Conservation (phyloP, 2,329 filamentous ascomycete species). For the Ascochyta pisi region DNA sequence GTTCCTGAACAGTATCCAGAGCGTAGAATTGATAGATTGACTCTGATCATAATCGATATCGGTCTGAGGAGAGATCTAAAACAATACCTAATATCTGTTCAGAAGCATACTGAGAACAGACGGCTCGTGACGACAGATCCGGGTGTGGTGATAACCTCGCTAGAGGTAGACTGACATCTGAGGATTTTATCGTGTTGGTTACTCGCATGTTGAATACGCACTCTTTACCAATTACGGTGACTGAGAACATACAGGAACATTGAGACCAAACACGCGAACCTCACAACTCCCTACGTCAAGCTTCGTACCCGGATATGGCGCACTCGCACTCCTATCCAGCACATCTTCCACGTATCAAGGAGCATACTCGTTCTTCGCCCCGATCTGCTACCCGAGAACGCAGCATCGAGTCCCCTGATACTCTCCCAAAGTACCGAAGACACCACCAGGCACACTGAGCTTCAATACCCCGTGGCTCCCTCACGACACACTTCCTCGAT, state of each 20-base stretch:
- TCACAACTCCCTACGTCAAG: conserved; percentile 42
- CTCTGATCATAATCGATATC: conserved; percentile 61
- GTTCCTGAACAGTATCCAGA: conserved; percentile 58
- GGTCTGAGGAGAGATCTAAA: conserved; percentile 57
- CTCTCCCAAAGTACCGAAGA: conserved; percentile 12
- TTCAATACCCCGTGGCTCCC: conserved; percentile 51
- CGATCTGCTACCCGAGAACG: conserved; percentile 52
- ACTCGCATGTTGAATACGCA: conserved; percentile 47
- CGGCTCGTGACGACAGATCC: conserved; percentile 53
- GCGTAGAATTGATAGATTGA: conserved; percentile 41
- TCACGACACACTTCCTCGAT: conserved; percentile 53
- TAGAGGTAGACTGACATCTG: conserved; percentile 43
- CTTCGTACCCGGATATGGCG: conserved; percentile 51
- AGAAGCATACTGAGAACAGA: conserved; percentile 56
- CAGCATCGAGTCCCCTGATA: conserved; percentile 50
- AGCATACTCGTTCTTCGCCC: conserved; percentile 51
- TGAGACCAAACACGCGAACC: conserved; percentile 54
- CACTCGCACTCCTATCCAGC: conserved; percentile 31
- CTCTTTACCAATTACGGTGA: background rate
- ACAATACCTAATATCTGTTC: conserved; percentile 55
- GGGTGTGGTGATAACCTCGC: conserved; percentile 50
- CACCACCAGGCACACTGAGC: conserved; percentile 12
- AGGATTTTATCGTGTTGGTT: conserved; percentile 52
- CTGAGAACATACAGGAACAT: conserved; percentile 40
- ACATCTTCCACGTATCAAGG: conserved; percentile 32